Conservation (phyloP, 1,284 basidiomycete genomes). For the Anthracocystis walkeri region DNA sequence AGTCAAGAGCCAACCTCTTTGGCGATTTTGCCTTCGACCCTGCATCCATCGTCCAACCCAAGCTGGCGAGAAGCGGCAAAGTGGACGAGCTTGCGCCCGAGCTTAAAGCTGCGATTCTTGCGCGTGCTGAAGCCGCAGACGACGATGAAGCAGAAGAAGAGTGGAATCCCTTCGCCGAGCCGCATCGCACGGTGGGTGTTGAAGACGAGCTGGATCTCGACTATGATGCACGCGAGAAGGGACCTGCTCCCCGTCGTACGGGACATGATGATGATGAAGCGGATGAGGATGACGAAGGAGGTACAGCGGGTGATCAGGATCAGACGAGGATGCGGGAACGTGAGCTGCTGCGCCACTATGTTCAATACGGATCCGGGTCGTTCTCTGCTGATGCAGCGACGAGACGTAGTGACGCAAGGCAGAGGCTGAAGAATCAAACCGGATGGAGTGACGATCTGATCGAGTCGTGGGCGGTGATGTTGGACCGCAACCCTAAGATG, state of each 20-base stretch:
- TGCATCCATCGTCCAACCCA: slow-evolving; percentile 25
- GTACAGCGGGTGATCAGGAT: slow-evolving; percentile 5
- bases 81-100: slow-evolving; percentile 41
- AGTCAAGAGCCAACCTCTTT: slow-evolving; percentile 49
- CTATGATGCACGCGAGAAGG: slow-evolving; percentile 34
- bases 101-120: slow-evolving; percentile 53
- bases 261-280: slow-evolving; percentile 16
- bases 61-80: slow-evolving; percentile 10
- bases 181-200: slow-evolving; percentile 36
- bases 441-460: slow-evolving; percentile 55
- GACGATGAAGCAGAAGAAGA: slow-evolving; percentile 52
- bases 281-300: slow-evolving; percentile 15
- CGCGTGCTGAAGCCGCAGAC: slow-evolving; percentile 49
- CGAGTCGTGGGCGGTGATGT: slow-evolving; percentile 61
- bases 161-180: slow-evolving; percentile 49
- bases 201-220: slow-evolving; percentile 56
- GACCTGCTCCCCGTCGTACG: slow-evolving; percentile 5
- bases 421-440: slow-evolving; percentile 23
- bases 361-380: slow-evolving; percentile 26
- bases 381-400: slow-evolving; percentile 31
- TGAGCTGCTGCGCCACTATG: slow-evolving; percentile 36
- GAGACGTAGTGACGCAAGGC: slow-evolving; percentile 24
- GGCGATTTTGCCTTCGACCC: slow-evolving; percentile 39
- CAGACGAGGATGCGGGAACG: slow-evolving; percentile 33
- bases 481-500: slow-evolving; percentile 56